phyloP scores from a whole-genome alignment of 257 asterid genomes.

The Ilex aquifolium region DNA sequence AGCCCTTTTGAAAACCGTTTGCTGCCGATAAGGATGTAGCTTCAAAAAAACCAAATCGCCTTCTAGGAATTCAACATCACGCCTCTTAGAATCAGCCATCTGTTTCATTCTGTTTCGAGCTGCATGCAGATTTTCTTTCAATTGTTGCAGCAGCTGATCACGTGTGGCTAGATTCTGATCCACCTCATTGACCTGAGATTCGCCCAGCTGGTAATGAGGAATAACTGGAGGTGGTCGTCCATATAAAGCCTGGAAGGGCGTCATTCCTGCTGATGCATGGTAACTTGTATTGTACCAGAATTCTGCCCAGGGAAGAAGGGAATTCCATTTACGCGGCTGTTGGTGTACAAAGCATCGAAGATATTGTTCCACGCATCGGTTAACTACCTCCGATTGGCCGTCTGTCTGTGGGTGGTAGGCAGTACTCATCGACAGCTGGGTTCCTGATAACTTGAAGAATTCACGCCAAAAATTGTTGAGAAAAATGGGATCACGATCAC shows the following conservation, averaged over 20 bases:
- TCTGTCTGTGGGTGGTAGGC: neutral
- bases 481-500: too few species aligned
- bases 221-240: neutral
- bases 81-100: too few species aligned
- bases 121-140: too few species aligned
- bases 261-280: too few species aligned
- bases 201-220: neutral
- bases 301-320: neutral
- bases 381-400: neutral
- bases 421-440: neutral
- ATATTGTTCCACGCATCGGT: neutral
- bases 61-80: too few species aligned
- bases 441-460: neutral
- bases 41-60: too few species aligned
- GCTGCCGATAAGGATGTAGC: too few species aligned
- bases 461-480: neutral
- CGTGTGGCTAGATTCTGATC: too few species aligned
- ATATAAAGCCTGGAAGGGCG: neutral
- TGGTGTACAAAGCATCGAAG: neutral
- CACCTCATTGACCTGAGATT: too few species aligned
- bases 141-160: too few species aligned
- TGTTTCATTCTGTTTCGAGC: too few species aligned
- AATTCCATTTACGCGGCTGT: neutral
- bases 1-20: too few species aligned
- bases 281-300: slow-evolving; percentile 6